phyloP scores from a whole-genome alignment of 176 grass and related monocot genomes.

The Oryza longistaminata region DNA sequence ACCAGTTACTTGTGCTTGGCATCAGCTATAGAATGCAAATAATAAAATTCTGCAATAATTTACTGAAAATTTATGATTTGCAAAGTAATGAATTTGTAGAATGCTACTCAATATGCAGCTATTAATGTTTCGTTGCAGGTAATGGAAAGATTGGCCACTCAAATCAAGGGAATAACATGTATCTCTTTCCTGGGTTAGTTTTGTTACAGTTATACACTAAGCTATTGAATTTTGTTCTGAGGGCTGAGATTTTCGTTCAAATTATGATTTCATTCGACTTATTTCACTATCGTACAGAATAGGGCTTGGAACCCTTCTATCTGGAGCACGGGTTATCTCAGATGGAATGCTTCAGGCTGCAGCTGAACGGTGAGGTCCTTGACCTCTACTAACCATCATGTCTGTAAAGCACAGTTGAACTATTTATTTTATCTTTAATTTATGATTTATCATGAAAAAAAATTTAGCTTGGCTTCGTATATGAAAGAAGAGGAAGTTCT shows the following conservation, averaged over 20 bases:
- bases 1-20: conserved; percentile 16
- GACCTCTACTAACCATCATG: not conserved
- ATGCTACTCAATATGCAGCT: not conserved
- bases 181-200: conserved; percentile 98
- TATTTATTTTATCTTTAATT: conserved; percentile 33
- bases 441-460: conserved; percentile 9
- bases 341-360: conserved; percentile 97
- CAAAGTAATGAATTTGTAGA: not conserved
- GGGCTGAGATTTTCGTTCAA: conserved; percentile 13
- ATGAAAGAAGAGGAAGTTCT: conserved; percentile 94
- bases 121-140: conserved; percentile 53
- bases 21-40: not conserved
- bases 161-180: conserved; percentile 99
- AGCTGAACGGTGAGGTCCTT: conserved; percentile 73
- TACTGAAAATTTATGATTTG: conserved; percentile 5
- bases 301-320: conserved; percentile 94
- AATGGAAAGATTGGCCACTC: conserved; percentile 87
- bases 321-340: conserved; percentile 86
- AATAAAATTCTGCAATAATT: not conserved
- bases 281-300: conserved; percentile 53
- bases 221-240: conserved; percentile 9
- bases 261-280: conserved; percentile 27
- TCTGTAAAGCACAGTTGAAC: not conserved
- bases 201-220: conserved; percentile 29
- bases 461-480: conserved; percentile 85